Conservation (phyloP, 306 rosid species). For the Malus domestica region DNA sequence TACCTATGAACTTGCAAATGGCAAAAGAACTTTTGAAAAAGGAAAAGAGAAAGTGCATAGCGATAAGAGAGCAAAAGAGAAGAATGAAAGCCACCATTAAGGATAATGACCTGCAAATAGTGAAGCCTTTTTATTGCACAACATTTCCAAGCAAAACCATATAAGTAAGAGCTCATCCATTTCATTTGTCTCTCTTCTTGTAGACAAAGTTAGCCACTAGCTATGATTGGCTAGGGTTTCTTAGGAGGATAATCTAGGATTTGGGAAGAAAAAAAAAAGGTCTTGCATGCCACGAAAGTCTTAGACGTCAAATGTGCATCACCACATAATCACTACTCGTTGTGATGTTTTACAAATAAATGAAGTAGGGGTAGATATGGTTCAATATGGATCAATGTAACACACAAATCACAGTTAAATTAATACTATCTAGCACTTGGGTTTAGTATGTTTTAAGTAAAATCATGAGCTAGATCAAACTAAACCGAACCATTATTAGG, state of each 20-base stretch:
- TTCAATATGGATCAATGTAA: not conserved
- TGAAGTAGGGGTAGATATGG: not conserved
- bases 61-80: not conserved
- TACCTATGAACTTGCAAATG: not conserved
- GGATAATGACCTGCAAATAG: constrained; percentile 13
- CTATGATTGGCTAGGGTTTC: constrained; percentile 15
- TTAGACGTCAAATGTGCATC: not conserved
- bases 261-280: not conserved
- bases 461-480: not conserved
- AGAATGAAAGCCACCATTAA: not conserved
- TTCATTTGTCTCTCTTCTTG: constrained; percentile 20
- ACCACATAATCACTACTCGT: not conserved
- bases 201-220: constrained; percentile 11
- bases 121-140: not conserved
- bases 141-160: constrained; percentile 21
- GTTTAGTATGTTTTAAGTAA: not conserved
- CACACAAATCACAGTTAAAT: too few species aligned
- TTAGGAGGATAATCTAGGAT: not conserved
- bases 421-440: too few species aligned
- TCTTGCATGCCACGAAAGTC: not conserved
- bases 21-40: not conserved
- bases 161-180: constrained; percentile 23
- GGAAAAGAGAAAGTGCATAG: not conserved
- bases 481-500: not conserved
- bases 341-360: not conserved